A percentile compares a stretch with the other conserved stretches of the same genome.
Evolutionary conservation across 495 filamentous ascomycete species (phyloP).

Genomic region (Stereocaulon alpinum): DNA sequence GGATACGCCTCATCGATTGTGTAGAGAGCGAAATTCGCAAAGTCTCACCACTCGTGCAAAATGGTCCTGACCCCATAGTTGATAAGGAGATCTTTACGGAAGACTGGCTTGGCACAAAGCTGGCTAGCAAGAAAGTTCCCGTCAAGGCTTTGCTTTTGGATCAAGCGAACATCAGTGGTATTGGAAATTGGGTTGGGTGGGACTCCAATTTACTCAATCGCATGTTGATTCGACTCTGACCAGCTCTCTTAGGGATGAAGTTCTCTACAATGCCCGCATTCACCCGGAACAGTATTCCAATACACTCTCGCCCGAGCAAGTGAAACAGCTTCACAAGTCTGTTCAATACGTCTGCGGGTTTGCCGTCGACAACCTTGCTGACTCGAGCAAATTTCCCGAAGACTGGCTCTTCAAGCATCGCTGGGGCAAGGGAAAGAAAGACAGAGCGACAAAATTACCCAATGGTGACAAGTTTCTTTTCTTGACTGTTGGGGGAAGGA

Average conservation of each 20-base stretch:
- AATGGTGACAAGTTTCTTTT: slow-evolving; percentile 76
- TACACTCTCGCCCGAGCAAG: slow-evolving; percentile 61
- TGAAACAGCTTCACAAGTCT: slow-evolving; percentile 59
- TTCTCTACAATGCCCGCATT: slow-evolving; percentile 74
- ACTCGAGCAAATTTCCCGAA: slow-evolving; percentile 73
- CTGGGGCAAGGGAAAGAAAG: slow-evolving; percentile 84
- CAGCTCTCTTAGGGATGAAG: slow-evolving; percentile 57
- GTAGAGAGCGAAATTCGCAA: slow-evolving; percentile 62
- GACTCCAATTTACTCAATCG: slow-evolving; percentile 17
- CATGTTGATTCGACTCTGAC: slow-evolving; percentile 15
- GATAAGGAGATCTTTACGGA: slow-evolving; percentile 66
- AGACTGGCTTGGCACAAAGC: slow-evolving; percentile 57
- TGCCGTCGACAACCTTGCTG: slow-evolving; percentile 68
- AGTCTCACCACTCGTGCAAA: slow-evolving; percentile 70
- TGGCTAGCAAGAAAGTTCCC: slow-evolving; percentile 65
- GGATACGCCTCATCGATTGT: slow-evolving; percentile 76
- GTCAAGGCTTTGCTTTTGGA: slow-evolving; percentile 81
- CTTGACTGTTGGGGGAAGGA: slow-evolving; percentile 78
- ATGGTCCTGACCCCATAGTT: slow-evolving; percentile 87
- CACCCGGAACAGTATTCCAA: slow-evolving; percentile 91
- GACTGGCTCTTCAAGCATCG: slow-evolving; percentile 88
- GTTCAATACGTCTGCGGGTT: slow-evolving; percentile 69
- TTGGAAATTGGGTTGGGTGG: slow-evolving; percentile 92
- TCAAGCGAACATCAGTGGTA: slow-evolving; percentile 81
- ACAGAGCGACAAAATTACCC: slow-evolving; percentile 51